Evolutionary conservation across 2,329 filamentous ascomycete genomes (phyloP), one percentile per base, ranked within the genome.

Genomic region (Boeremia lycopersici): DNA sequence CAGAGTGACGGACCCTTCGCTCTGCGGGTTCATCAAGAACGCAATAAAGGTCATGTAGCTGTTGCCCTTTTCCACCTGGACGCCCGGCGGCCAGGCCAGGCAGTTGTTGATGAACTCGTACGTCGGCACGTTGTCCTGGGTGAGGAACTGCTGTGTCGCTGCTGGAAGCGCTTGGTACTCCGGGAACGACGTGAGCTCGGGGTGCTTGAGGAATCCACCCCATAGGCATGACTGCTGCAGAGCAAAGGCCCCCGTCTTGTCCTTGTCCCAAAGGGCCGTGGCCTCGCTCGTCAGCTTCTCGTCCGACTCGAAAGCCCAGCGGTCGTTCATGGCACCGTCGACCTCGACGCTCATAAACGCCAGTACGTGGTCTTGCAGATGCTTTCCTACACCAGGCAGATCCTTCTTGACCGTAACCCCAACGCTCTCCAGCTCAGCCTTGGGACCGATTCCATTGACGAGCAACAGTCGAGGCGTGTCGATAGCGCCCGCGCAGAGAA

Each of bases 181-280:
- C 56, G 74, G 74, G 13, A 69, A 75, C 15, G 74, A 71, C 11
- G 75, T 73, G 26, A 77, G 65, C 10, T 69, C 64, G 17, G 75
- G 62, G 36, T 84, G 75, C 4, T 80, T 79, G n/a, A 82, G 73
- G 4, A 83, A 81, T 6, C 85, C 78, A 8, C 84, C 84, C 53
- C 82, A 81, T 0, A 82, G 78, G 0, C 73, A 71, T 57, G 81
- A 80, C 25, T 77, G 71, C 3, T 80, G 79, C 12, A 78, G 67
- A 1, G 64, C 55, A 35, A 69, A 64, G 6, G 56, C 55, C 1
- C 72, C 71, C 6, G 64, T 58, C 9, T 73, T 63, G 34, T 76
- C 74, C 23, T 73, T 70, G 8, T 76, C 59, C 78, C 78, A 83
- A 9, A 75, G 69, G 6, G 73, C 70, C 15, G 79, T 67, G 30